Percentiles rank a stretch among this genome's conserved stretches.
Conservation (phyloP, 2,329 filamentous ascomycete genomes). For the Talaromyces sp. region DNA sequence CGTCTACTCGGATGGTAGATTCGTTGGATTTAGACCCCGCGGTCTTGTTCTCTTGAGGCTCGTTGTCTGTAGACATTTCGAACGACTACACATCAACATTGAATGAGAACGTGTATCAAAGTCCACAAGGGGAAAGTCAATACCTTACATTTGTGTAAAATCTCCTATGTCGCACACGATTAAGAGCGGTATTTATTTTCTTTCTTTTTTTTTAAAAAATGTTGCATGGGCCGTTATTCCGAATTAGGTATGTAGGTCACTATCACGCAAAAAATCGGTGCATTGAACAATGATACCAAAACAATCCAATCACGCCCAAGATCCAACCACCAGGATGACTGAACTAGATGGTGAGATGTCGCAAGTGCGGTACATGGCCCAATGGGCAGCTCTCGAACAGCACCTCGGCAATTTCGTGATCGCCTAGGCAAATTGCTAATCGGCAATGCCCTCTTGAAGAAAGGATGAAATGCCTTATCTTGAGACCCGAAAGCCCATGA, state of each 20-base stretch:
- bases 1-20: background rate
- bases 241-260: background rate
- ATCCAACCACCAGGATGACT: background rate
- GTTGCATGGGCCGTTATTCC: background rate
- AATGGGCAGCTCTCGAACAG: background rate
- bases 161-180: too few relatives aligned
- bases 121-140: too few relatives aligned
- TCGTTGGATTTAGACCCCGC: background rate
- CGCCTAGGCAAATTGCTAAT: background rate
- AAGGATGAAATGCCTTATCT: background rate
- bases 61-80: background rate
- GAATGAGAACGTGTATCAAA: too few relatives aligned
- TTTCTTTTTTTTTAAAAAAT: too few relatives aligned
- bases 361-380: background rate
- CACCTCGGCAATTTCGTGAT: background rate
- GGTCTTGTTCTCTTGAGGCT: background rate
- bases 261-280: background rate
- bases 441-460: background rate
- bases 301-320: background rate
- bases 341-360: background rate
- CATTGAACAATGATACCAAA: background rate
- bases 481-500: background rate
- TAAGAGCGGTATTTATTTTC: too few relatives aligned
- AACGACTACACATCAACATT: too few relatives aligned
- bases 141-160: too few relatives aligned